Percentiles rank a stretch among this genome's conserved stretches.
phyloP scores from a whole-genome alignment of 228 moss, liverwort and hornwort species.

The Sphagnum fallax region DNA sequence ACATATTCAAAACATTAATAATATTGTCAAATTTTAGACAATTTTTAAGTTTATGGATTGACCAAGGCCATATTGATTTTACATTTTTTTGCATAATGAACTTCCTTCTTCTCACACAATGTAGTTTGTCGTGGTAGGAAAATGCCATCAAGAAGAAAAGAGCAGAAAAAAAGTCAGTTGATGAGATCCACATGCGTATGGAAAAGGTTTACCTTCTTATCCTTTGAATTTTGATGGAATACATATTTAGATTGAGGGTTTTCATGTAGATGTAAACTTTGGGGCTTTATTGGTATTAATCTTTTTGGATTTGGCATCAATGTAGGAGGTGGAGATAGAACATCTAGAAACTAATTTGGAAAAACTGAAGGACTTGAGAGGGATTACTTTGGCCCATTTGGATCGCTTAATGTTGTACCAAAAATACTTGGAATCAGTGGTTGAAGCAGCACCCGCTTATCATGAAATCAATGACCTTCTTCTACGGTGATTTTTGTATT shows the following conservation, averaged over 20 bases:
- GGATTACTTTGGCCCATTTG: slow-evolving; percentile 24
- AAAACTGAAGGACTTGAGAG: slow-evolving; percentile 37
- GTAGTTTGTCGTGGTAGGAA: slow-evolving; percentile 27
- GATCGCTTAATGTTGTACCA: slow-evolving; percentile 59
- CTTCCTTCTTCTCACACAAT: too few relatives aligned
- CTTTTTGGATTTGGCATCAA: background rate
- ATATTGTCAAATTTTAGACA: background rate
- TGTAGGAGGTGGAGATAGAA: slow-evolving; percentile 56
- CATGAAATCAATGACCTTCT: slow-evolving; percentile 79
- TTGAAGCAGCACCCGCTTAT: slow-evolving; percentile 55
- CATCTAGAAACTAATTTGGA: slow-evolving; percentile 35
- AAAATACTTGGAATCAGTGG: slow-evolving; percentile 52
- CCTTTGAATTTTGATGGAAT: background rate
- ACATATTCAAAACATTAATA: too few relatives aligned
- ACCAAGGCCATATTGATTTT: too few relatives aligned
- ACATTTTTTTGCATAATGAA: too few relatives aligned
- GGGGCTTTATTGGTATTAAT: too few relatives aligned
- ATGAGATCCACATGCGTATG: slow-evolving; percentile 43
- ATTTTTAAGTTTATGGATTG: background rate
- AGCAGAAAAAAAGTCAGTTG: slow-evolving; percentile 65
- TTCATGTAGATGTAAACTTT: background rate
- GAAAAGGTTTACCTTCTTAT: slow-evolving; percentile 49
- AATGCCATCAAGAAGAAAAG: slow-evolving; percentile 79
- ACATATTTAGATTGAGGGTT: background rate
- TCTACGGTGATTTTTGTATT: slow-evolving; percentile 28